Base-by-base conservation (phyloP, 2,329 filamentous ascomycete genomes). In the Nemania sp. region DNA sequence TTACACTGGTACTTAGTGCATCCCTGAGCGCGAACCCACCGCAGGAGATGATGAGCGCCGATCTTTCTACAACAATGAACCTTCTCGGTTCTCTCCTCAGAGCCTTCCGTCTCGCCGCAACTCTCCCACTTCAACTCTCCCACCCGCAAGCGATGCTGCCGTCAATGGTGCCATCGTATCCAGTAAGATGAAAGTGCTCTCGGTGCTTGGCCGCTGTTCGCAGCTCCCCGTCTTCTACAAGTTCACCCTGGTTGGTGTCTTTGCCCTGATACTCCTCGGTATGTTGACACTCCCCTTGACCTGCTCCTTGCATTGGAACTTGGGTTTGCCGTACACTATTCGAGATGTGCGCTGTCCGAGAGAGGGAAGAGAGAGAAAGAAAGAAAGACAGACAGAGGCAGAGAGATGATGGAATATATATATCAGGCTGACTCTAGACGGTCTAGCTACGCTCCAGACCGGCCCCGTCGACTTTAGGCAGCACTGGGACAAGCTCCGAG, bases 221-320 rank as follows among this genome's bases (percentile, higher is more conserved):
- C 69, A 71, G 56, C 60, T 71, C 32, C 69, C 69, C 12, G 62
- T 48, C 43, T 62, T 71, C 40, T 67, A 70, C 56, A 71, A 71
- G 57, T 59, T 67, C 53, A 60, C 65, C 32, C 35, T 61, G 21
- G 45, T 63, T n/a, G 65, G 60, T 20, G 63, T 64, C 20, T 32
- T 68, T 6, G 58, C 62, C 13, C 40, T 70, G 47, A 67, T 70
- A n/a, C 21, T 69, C 15, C 52, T 69, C 50, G 65, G 69, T 69
- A 64, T 48, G 65, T 56, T 29, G 35, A 11, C n/a, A n/a, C 25
- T 29, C 25, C 3, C 25, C 25, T 29, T 29, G 34, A 39, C 15
- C 15, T 39, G 5, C 12, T 3, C 12, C 10, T 39, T n/a, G 35
- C 35, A 39, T 12, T 39, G 35, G 4, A 11, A 39, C 35, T n/a